Evolutionary conservation across 176 grass and related monocot species (phyloP).

Genomic region (Eragrostis nindensis): DNA sequence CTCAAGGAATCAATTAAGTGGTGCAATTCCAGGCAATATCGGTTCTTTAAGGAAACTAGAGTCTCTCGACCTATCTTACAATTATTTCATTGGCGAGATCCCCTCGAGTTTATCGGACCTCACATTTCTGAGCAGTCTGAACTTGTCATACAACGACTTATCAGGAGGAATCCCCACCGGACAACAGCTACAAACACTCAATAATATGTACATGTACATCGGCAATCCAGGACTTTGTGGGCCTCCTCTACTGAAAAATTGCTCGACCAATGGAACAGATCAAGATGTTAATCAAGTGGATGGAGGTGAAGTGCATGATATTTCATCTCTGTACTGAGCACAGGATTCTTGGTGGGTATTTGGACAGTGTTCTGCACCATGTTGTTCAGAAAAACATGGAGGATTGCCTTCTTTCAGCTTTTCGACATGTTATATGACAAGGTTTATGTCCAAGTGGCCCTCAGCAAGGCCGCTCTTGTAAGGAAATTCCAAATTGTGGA

Average conservation of each 20-base stretch:
- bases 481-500: background rate
- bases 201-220: slow-evolving; percentile 1
- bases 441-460: slow-evolving; percentile 1
- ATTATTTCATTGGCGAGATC: slow-evolving; percentile 14
- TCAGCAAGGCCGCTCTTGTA: background rate
- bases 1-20: slow-evolving; percentile 14
- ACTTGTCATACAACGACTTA: slow-evolving; percentile 52
- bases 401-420: background rate
- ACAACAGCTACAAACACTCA: slow-evolving; percentile 39
- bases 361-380: slow-evolving; percentile 16
- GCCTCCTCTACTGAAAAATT: slow-evolving; percentile 22
- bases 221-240: slow-evolving; percentile 40
- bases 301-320: background rate
- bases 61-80: slow-evolving; percentile 31
- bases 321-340: slow-evolving; percentile 5
- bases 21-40: slow-evolving; percentile 11
- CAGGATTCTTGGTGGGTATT: slow-evolving; percentile 33
- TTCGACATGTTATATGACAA: slow-evolving; percentile 2
- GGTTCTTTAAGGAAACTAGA: slow-evolving; percentile 26
- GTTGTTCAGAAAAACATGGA: slow-evolving; percentile 5
- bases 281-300: background rate
- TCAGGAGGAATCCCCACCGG: slow-evolving; percentile 44
- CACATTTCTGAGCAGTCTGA: slow-evolving; percentile 25
- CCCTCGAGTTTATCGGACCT: slow-evolving; percentile 12
- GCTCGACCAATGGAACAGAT: background rate